Conservation (phyloP, 441 rosid species). For the Flueggea neowawraea region DNA sequence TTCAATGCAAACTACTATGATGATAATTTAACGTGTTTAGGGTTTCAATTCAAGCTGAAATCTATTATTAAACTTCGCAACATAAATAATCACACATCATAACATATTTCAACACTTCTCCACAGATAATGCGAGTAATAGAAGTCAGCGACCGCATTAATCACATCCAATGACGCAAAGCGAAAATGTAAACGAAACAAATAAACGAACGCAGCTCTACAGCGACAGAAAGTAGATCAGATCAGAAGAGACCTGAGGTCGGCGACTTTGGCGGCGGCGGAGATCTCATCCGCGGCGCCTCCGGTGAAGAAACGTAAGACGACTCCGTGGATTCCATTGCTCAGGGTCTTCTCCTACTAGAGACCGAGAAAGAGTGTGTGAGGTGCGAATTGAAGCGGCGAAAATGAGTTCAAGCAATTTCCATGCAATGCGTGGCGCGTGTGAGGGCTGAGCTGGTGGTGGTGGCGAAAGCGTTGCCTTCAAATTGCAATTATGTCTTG, state of each 20-base stretch:
- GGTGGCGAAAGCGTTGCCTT: too few species aligned
- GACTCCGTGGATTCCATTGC: slow-evolving; percentile 93
- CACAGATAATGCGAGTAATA: too few species aligned
- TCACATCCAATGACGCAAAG: too few species aligned
- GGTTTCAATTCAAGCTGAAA: too few species aligned
- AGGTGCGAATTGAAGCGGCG: background rate
- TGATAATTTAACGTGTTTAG: too few species aligned
- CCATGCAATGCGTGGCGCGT: too few species aligned
- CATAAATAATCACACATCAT: background rate
- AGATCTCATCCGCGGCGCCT: slow-evolving; percentile 58
- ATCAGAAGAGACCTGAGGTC: slow-evolving; percentile 63
- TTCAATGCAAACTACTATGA: too few species aligned
- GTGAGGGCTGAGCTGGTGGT: too few species aligned
- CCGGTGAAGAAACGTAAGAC: slow-evolving; percentile 79
- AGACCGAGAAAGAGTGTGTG: background rate
- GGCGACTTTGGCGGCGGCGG: slow-evolving; percentile 69
- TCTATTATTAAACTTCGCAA: background rate
- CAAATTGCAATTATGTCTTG: too few species aligned
- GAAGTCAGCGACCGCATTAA: too few species aligned
- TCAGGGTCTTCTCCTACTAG: slow-evolving; percentile 8
- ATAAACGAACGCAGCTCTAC: background rate
- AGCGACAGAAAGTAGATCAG: slow-evolving; percentile 35
- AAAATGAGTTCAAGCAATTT: background rate
- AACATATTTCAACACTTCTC: too few species aligned
- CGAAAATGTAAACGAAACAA: background rate